Percentiles rank a stretch among this genome's conserved stretches.
Evolutionary conservation across 2,329 filamentous ascomycete genomes (phyloP).

Genomic region (Penicillium frequentans): DNA sequence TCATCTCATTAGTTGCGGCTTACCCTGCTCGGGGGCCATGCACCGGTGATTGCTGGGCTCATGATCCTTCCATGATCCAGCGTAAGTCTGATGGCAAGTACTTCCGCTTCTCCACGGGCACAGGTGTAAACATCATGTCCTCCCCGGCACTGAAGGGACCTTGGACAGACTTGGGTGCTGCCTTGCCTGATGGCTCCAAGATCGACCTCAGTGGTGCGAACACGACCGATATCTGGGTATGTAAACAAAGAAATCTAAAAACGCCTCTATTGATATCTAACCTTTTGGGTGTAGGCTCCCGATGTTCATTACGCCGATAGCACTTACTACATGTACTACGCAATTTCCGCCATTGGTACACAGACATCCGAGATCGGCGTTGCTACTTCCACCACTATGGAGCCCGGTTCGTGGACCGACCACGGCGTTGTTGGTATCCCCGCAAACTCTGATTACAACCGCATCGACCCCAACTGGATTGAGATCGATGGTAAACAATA

Average conservation of each 20-base stretch:
- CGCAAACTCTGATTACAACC: conserved; percentile 53
- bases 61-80: conserved; percentile 53
- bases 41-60: conserved; percentile 37
- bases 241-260: neutral
- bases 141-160: conserved; percentile 49
- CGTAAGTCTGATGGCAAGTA: conserved; percentile 52
- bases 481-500: conserved; percentile 43
- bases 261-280: neutral
- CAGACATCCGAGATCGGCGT: conserved; percentile 64
- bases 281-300: conserved; percentile 54
- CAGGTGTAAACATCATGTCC: conserved; percentile 50
- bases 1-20: conserved; percentile 25
- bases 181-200: conserved; percentile 45
- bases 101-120: conserved; percentile 55
- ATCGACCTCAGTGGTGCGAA: conserved; percentile 43
- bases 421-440: conserved; percentile 35
- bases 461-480: conserved; percentile 61
- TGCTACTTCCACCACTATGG: conserved; percentile 49
- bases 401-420: conserved; percentile 37
- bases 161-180: conserved; percentile 51
- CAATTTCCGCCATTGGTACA: conserved; percentile 60
- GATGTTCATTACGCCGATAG: conserved; percentile 59
- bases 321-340: conserved; percentile 66
- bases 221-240: conserved; percentile 50
- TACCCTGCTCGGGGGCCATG: conserved; percentile 34